These are phyloP conservation scores for Digitaria exilis DNA, from an alignment of 202 grass and related monocot genomes.

Conservation along the genomic window DNA sequence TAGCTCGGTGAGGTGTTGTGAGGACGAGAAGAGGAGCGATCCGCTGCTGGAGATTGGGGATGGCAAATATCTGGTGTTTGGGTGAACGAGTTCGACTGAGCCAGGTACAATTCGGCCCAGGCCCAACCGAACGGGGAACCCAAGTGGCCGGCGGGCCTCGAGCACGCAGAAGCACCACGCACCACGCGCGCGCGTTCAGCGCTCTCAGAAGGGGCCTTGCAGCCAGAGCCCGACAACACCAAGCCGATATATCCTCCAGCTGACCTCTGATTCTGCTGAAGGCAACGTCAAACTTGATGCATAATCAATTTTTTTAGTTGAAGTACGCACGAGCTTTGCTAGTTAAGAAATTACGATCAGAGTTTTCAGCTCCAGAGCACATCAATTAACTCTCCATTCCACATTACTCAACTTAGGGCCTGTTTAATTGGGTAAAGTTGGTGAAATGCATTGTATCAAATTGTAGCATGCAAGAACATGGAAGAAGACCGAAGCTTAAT, in stretches of 20 bases:
- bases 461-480: too few species aligned
- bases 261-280: background rate
- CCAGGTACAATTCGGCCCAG: background rate
- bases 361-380: background rate
- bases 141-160: background rate
- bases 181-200: too few species aligned
- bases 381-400: background rate
- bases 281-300: too few species aligned
- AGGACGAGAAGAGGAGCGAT: slow-evolving; percentile 37
- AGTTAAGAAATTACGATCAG: background rate
- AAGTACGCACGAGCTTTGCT: background rate
- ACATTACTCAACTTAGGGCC: too few species aligned
- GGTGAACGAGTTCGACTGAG: background rate
- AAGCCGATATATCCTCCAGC: slow-evolving; percentile 60
- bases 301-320: background rate
- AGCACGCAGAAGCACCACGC: too few species aligned
- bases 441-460: too few species aligned
- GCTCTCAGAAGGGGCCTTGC: slow-evolving; percentile 64
- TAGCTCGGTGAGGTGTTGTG: background rate
- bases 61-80: slow-evolving; percentile 23
- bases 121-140: background rate
- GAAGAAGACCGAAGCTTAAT: too few species aligned
- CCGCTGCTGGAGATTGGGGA: slow-evolving; percentile 25
- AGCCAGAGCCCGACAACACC: slow-evolving; percentile 61
- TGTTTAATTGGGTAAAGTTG: too few species aligned